Evolutionary conservation across 352 stramenopile species (phyloP).

Genomic region (Phytophthora cactorum): DNA sequence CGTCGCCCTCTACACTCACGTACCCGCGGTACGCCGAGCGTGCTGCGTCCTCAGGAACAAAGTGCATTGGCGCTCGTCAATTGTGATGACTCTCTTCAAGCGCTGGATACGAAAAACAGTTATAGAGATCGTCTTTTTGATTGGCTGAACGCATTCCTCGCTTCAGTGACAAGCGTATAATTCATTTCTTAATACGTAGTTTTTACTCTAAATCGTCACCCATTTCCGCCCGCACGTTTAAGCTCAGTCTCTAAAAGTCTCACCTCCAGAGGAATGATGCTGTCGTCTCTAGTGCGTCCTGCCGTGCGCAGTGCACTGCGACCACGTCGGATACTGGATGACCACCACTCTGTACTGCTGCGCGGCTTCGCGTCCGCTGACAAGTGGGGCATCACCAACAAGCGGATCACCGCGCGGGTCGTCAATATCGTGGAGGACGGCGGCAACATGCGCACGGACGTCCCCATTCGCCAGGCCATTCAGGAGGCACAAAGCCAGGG

Average conservation of each 20-base stretch:
- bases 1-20: slow-evolving; percentile 51
- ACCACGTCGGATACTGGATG: slow-evolving; percentile 5
- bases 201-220: background rate
- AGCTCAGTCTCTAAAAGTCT: slow-evolving; percentile 19
- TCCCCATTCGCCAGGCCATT: slow-evolving; percentile 64
- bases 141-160: slow-evolving; percentile 1
- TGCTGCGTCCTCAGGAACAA: slow-evolving; percentile 54
- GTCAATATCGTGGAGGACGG: slow-evolving; percentile 67
- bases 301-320: slow-evolving; percentile 7
- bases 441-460: slow-evolving; percentile 51
- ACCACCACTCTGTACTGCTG: slow-evolving; percentile 10
- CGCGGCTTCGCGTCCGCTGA: slow-evolving; percentile 37
- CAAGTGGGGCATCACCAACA: slow-evolving; percentile 69
- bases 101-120: background rate
- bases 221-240: slow-evolving; percentile 16
- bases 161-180: background rate
- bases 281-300: slow-evolving; percentile 23
- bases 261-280: slow-evolving; percentile 16
- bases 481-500: slow-evolving; percentile 48
- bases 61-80: slow-evolving; percentile 22
- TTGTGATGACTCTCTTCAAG: background rate
- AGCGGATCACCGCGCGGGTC: slow-evolving; percentile 54
- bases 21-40: slow-evolving; percentile 56
- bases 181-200: background rate
- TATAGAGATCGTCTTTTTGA: background rate